These are phyloP conservation scores for Zoysia matrella DNA, from an alignment of 202 grass and related monocot species.

Conservation along the genomic window DNA sequence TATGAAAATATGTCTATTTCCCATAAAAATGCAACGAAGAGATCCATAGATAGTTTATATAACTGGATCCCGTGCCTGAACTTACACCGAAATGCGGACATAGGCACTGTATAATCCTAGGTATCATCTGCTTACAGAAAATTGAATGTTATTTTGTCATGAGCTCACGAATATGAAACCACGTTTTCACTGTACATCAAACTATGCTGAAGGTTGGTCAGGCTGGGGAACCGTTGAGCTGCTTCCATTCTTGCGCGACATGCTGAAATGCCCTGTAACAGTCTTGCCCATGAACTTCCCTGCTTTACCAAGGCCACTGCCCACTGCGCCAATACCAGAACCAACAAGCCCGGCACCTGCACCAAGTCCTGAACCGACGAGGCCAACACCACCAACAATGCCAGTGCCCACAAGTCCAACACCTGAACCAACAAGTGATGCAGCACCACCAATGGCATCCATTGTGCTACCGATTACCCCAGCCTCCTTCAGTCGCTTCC, in stretches of 20 bases:
- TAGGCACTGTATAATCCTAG: constrained; percentile 21
- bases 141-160: not conserved
- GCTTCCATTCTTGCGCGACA: constrained; percentile 70
- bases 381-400: constrained; percentile 60
- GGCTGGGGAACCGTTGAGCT: constrained; percentile 46
- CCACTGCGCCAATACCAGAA: constrained; percentile 72
- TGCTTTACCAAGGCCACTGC: constrained; percentile 80
- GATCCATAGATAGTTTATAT: constrained; percentile 31
- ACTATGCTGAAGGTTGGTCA: constrained; percentile 46
- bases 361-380: constrained; percentile 71
- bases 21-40: not conserved
- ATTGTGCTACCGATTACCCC: constrained; percentile 93
- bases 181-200: constrained; percentile 37
- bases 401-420: constrained; percentile 74
- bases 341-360: constrained; percentile 65
- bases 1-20: not conserved
- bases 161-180: not conserved
- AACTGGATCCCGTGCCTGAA: not conserved
- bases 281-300: constrained; percentile 88
- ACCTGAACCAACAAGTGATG: constrained; percentile 79
- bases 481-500: constrained; percentile 77
- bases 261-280: constrained; percentile 62
- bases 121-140: constrained; percentile 3
- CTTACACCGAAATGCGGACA: constrained; percentile 5
- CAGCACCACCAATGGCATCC: constrained; percentile 87